Evolutionary conservation across 192 early-diverging fungal genomes (phyloP), one percentile per base, ranked within the genome.

Genomic region (Glomus cerebriforme): DNA sequence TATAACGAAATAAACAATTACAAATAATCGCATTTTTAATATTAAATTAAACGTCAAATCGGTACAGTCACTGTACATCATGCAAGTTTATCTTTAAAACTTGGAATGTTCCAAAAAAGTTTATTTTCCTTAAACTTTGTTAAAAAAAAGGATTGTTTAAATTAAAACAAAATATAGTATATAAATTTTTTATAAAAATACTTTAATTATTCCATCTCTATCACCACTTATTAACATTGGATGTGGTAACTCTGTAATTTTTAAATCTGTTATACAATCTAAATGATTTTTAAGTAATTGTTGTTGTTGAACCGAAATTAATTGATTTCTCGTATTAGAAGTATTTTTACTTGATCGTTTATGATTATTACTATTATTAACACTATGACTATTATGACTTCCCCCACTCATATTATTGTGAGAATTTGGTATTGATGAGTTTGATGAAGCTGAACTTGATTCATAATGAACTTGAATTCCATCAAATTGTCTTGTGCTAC

Each of bases 161-260:
- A 63, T 27, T 27, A 27, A 63, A 8, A 3, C 31, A 39, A 37
- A 68, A 37, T 68, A n/a, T n/a, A n/a, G n/a, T n/a, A n/a, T n/a
- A n/a, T n/a, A 68, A 10, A 68, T 39, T 39, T n/a, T 43, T 79
- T 67, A 80, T 59, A 59, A 79, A 54, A 87, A 83, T 27, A 92
- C 88, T 59, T 92, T 95, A 58, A 95, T 88, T 19, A 94, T 90
- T 27, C 94, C 94, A 82, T 95, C 94, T 19, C 93, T 83, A 71
- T 92, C 89, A 19, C 87, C 88, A 74, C 88, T 89, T 26, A 95
- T 92, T 17, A 95, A 79, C 92, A 95, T 92, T 70, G 89, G 90
- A 80, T 89, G 90, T 0, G 94, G 94, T 29, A 91, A 58, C 66
- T 91, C 87, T 22, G 92, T 93, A 37, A 93, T 67, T 6, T 83